Evolutionary conservation across 768 basidiomycete species (phyloP), one percentile per base, ranked within the genome.

Genomic region (Russula lepida): DNA sequence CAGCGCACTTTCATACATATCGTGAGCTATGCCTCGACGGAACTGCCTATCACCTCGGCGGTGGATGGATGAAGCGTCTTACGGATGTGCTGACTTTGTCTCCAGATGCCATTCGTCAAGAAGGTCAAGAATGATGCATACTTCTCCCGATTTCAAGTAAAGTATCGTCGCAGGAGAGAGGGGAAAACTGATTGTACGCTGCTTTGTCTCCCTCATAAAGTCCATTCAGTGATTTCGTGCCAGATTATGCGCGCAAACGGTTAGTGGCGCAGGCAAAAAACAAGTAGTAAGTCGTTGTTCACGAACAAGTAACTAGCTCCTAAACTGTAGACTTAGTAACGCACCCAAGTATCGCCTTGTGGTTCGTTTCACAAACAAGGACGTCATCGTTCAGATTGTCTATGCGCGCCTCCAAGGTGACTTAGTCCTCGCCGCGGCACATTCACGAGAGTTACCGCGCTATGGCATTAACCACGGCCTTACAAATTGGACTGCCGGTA

Each of bases 381-480:
- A 97, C 71, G 84, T 98, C 76, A 92, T 97, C 74, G 86, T 87
- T 69, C 93, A 95, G 75, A 87, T 99, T 72, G 82, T 93, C 75
- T 98, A 98, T 72, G 95, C 97, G 67, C 97, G 95, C 69, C 81
- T 99, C 65, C 92, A 95, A 76, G 97, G 97, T 65, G 97, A 99
- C 76, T 90, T 95, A 70, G 84, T 98, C 68, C 80, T 99, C 68
- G 84, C 84, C 59, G 81, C 91, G 53, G 97, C 97, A 62, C 84
- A 81, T 67, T 97, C 97, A 54, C 81, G 79, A 71, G 97, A 99
- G 76, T 88, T 98, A 52, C 92, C 93, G 59, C 81, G 84, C 71
- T 99, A 97, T 74, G 97, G 97, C 64, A 95, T 99, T 76, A 88
- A 89, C 73, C 95, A 98, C 74, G 97, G 97, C 76, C 81, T 99